Base-by-base conservation (phyloP, 176 grass and related monocot genomes). In the Lolium perenne region DNA sequence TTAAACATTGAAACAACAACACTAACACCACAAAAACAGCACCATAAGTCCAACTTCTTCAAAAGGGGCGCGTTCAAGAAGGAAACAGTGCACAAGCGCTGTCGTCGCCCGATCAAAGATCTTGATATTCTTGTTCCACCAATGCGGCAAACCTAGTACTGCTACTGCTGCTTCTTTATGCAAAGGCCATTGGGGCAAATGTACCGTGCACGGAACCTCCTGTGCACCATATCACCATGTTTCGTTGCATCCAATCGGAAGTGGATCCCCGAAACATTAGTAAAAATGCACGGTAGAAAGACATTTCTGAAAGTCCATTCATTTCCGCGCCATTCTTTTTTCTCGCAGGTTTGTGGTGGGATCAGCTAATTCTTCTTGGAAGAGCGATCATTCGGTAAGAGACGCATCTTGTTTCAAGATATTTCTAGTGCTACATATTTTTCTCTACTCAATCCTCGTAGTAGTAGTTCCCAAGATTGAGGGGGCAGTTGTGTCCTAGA, bases 331-430 rank as follows among this genome's bases (percentile, higher is more conserved):
- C 11, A 14, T 84, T 71, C 69, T 17, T 80, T 58, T 87, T 47
- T 10, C 49, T 67, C 4, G 77, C 76, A 97, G 94, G 62, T 90
- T 97, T 60, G 87, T 91, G 59, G 90, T 89, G 4, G 86, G 89
- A 64, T 91, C 92, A 8, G 70, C 87, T 20, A 92, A 94, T 80
- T 80, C 73, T 29, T 87, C 92, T 1, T 91, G 83, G 86, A 84
- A 77, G 81, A 79, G 77, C 32, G 73, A 92, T 65, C 70, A 79
- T 26, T 77, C 83, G 61, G 94, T 97, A 82, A 90, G 82, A 65
- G 65, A 83, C 23, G 23, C 40, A 8, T 65, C 64, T 1, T 9
- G 0, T 69, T 38, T 51, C 57, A 21, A 6, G 1, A 74, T 83
- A 45, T 55, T 67, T 51, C 57, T 45, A n/a, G 43, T 1, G 22